These are phyloP conservation scores for Pseudogymnoascus sp. DNA, from an alignment of 2,329 filamentous ascomycete species.

Conservation along the genomic window DNA sequence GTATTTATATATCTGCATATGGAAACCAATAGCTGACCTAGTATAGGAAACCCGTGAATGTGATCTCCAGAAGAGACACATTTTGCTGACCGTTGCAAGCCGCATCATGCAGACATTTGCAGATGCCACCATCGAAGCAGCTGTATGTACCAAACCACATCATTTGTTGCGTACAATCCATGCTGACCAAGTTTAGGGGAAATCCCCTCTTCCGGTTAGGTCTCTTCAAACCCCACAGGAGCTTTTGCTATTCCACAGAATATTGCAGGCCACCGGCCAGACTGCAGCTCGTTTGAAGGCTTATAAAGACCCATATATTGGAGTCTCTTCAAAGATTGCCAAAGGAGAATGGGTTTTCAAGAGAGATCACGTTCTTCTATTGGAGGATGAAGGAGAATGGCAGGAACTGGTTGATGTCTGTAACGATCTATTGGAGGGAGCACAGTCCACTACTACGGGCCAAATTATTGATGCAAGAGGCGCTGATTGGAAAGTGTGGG, in stretches of 20 bases:
- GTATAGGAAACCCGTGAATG: slow-evolving; percentile 12
- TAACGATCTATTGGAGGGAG: slow-evolving; percentile 20
- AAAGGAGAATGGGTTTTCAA: slow-evolving; percentile 29
- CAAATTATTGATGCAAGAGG: slow-evolving; percentile 23
- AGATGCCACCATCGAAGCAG: slow-evolving; percentile 22
- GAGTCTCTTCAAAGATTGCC: slow-evolving; percentile 25
- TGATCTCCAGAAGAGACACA: slow-evolving; percentile 21
- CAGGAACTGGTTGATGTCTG: slow-evolving; percentile 22
- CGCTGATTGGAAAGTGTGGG: slow-evolving; percentile 28
- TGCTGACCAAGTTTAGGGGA: background rate
- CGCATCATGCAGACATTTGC: slow-evolving; percentile 22
- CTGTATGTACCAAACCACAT: slow-evolving; percentile 17
- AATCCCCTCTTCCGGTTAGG: slow-evolving; percentile 17
- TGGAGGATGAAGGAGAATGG: slow-evolving; percentile 22
- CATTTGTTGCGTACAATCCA: background rate
- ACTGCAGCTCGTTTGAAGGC: slow-evolving; percentile 22
- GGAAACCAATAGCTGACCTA: background rate
- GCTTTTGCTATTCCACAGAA: slow-evolving; percentile 24
- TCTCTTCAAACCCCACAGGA: slow-evolving; percentile 29
- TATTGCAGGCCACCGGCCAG: slow-evolving; percentile 21
- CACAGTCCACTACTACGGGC: slow-evolving; percentile 22
- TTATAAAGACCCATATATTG: slow-evolving; percentile 23
- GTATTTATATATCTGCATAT: background rate
- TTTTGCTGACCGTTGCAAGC: slow-evolving; percentile 15
- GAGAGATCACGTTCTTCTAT: slow-evolving; percentile 23